Base-by-base conservation (phyloP, 2,329 filamentous ascomycete genomes). In the Hypoxylon sp. region DNA sequence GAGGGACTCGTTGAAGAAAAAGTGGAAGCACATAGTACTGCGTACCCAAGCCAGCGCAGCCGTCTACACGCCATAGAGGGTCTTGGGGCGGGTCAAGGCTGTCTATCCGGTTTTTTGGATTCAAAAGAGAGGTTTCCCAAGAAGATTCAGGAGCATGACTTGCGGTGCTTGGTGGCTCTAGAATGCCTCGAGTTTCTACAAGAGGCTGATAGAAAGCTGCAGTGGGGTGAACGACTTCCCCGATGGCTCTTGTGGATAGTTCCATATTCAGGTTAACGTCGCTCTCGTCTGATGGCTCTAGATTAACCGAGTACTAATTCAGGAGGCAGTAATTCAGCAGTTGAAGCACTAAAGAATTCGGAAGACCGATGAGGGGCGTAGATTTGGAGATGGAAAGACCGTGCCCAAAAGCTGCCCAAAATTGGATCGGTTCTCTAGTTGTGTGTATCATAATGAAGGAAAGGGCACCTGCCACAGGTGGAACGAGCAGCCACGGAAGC, bases 41-140 rank as follows among this genome's bases (percentile, higher is more conserved):
- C 10, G 85, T 88, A 3, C 87, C 88, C 60, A 87, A 81, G 17
- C 83, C 85, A 22, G 85, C 85, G 71, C 84, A 87, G 53, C 88
- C 87, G 70, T 90, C 87, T 52, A 90, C 84, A 35, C 85, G 83
- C 87, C 88, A 90, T 6, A 86, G 76, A 1, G 86, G 82, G 0
- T 78, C 71, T 13, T 72, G 54, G 1, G 82, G 81, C 6, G 80
- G 76, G 2, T 81, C 82, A 14, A 90, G 82, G 68, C 86, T 88
- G 74, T 89, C 83, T 74, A 90, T 85, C 65, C 87, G 83, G 72
- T 89, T 90, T 75, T 87, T 88, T 6, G 87, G 88, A 68, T 90
- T 90, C 46, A 89, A 79, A 44, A 80, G 77, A 4, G 87, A 89
- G 2, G 75, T 67, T 11, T 78, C 75, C 87, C 87, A 90, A 6